Percentiles rank a stretch among this genome's conserved stretches.
phyloP scores from a whole-genome alignment of 1,284 basidiomycete species.

The Ustilago loliicola region DNA sequence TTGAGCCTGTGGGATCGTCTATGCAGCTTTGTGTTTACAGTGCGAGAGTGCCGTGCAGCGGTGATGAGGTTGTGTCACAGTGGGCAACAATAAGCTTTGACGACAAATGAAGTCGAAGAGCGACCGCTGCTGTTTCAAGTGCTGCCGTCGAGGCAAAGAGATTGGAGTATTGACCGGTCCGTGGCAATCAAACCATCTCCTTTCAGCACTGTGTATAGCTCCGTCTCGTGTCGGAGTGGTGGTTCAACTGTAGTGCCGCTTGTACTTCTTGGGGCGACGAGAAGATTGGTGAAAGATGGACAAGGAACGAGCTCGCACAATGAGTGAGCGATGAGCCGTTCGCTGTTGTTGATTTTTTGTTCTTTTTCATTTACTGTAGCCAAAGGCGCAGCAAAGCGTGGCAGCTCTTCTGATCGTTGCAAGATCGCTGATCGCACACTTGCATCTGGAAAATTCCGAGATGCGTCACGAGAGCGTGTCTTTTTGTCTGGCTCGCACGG shows the following conservation, averaged over 20 bases:
- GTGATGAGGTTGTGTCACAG: constrained; percentile 15
- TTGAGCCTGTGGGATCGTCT: constrained; percentile 1
- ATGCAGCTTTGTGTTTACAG: constrained; percentile 5
- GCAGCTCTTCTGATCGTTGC: constrained; percentile 17
- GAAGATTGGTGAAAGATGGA: not conserved
- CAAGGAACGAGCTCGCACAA: not conserved
- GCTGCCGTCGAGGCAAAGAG: constrained; percentile 15
- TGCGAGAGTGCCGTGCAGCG: not conserved
- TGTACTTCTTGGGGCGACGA: constrained; percentile 12
- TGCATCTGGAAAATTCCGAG: constrained; percentile 5
- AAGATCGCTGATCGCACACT: constrained; percentile 24
- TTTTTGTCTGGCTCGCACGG: constrained; percentile 15
- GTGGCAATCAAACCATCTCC: constrained; percentile 22
- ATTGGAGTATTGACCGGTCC: constrained; percentile 7
- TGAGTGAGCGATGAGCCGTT: constrained; percentile 13
- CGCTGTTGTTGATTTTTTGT: constrained; percentile 21
- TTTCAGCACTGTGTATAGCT: not conserved
- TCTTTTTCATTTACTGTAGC: constrained; percentile 7
- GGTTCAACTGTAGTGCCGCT: not conserved
- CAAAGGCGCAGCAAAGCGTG: not conserved
- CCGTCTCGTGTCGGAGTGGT: not conserved
- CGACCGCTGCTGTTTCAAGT: constrained; percentile 11
- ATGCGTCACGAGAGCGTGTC: not conserved
- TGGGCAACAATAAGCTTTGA: constrained; percentile 15
- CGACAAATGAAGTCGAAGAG: constrained; percentile 29